Evolutionary conservation across 1,139 yeast species (phyloP).

Genomic region (Taphrina flavorubra): DNA sequence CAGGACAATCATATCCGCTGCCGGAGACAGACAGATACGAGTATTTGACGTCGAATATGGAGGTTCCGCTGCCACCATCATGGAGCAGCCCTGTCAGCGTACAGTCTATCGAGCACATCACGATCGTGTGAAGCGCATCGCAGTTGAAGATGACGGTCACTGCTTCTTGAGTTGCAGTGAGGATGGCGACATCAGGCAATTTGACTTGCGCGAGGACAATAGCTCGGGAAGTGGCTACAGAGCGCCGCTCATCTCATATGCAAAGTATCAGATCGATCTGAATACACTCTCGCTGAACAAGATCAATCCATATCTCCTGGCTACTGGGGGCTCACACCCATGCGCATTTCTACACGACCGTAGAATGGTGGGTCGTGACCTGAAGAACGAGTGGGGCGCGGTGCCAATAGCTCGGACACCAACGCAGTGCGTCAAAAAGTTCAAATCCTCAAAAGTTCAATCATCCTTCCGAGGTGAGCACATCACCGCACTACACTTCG

Average conservation of each 20-base stretch:
- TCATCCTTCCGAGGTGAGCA: slow-evolving; percentile 35
- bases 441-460: slow-evolving; percentile 31
- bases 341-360: slow-evolving; percentile 46
- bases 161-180: slow-evolving; percentile 45
- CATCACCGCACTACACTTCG: slow-evolving; percentile 43
- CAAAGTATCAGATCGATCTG: slow-evolving; percentile 40
- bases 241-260: slow-evolving; percentile 44
- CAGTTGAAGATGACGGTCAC: slow-evolving; percentile 44
- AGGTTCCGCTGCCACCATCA: slow-evolving; percentile 13
- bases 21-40: slow-evolving; percentile 45
- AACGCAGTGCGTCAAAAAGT: slow-evolving; percentile 46
- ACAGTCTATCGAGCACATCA: slow-evolving; percentile 34
- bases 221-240: slow-evolving; percentile 28
- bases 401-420: slow-evolving; percentile 32
- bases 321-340: slow-evolving; percentile 45
- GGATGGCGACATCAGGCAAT: slow-evolving; percentile 46
- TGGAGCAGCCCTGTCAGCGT: slow-evolving; percentile 22
- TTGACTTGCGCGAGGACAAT: slow-evolving; percentile 43
- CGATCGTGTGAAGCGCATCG: slow-evolving; percentile 45
- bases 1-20: slow-evolving; percentile 43
- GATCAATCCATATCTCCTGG: slow-evolving; percentile 45
- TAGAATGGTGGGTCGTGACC: slow-evolving; percentile 43
- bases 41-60: slow-evolving; percentile 45
- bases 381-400: slow-evolving; percentile 43
- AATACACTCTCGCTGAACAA: slow-evolving; percentile 45